Percentiles rank a stretch among this genome's conserved stretches.
Evolutionary conservation across 305 asterid genomes (phyloP).

Genomic region (Solanum hybrid): DNA sequence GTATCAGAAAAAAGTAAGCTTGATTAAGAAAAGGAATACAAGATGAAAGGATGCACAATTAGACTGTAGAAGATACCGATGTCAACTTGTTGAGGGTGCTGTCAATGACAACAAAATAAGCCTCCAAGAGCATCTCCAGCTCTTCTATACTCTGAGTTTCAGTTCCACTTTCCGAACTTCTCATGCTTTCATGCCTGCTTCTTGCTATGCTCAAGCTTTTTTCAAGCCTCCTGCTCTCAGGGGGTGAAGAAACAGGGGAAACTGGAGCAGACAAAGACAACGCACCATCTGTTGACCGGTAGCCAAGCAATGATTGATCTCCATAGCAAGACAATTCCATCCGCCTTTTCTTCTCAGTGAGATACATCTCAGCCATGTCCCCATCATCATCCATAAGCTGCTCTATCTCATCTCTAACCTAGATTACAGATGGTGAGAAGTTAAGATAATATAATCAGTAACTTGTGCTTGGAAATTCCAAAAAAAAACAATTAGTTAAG

Average conservation of each 20-base stretch:
- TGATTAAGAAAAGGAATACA: not conserved
- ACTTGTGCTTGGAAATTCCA: not conserved
- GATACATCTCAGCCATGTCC: conserved; percentile 99
- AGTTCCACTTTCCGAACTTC: conserved; percentile 67
- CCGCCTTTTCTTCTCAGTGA: conserved; percentile 78
- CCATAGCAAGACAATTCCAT: conserved; percentile 70
- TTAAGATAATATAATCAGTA: not conserved
- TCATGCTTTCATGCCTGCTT: conserved; percentile 88
- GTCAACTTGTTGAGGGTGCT: conserved; percentile 93
- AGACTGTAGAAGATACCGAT: conserved; percentile 49
- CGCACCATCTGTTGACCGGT: conserved; percentile 62
- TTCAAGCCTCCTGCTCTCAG: conserved; percentile 76
- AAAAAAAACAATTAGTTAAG: not conserved
- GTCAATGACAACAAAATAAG: conserved; percentile 95
- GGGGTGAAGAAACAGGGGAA: conserved; percentile 89
- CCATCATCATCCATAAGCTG: conserved; percentile 99
- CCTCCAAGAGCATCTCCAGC: conserved; percentile 95
- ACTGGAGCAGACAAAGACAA: conserved; percentile 79
- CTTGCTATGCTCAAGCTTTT: conserved; percentile 82
- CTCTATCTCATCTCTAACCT: conserved; percentile 99
- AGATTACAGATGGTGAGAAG: conserved; percentile 21
- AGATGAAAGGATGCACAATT: not conserved
- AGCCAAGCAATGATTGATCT: conserved; percentile 70
- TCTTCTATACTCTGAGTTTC: conserved; percentile 58
- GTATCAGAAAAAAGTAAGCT: conserved; percentile 16